A percentile compares a stretch with the other conserved stretches of the same genome.
These are phyloP conservation scores for Amaranthus tricolor DNA, from an alignment of 179 eudicot genomes.

Conservation along the genomic window DNA sequence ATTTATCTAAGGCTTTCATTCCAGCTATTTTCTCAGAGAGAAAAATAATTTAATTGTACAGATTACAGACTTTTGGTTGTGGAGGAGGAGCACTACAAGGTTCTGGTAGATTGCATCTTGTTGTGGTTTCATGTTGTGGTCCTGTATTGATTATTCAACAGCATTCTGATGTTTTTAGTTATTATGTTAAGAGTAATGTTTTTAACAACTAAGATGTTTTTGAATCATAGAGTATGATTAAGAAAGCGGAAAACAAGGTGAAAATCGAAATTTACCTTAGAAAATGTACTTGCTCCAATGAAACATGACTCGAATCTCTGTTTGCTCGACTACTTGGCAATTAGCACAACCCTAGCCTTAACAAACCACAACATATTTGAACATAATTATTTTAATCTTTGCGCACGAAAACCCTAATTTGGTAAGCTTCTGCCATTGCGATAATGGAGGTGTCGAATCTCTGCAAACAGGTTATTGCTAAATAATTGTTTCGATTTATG, in stretches of 20 bases:
- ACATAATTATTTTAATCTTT: no score
- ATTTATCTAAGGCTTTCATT: conserved; percentile 13
- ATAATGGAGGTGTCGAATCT: conserved; percentile 50
- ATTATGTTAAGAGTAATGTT: no score
- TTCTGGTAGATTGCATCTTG: conserved; percentile 13
- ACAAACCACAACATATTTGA: no score
- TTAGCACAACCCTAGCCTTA: no score
- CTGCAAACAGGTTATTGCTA: conserved; percentile 36
- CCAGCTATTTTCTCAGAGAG: background rate
- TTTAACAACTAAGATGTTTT: no score
- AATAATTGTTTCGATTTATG: background rate
- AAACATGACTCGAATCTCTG: no score
- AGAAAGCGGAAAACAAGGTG: no score
- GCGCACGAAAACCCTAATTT: conserved; percentile 14
- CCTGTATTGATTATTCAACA: conserved; percentile 8
- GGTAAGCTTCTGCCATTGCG: background rate
- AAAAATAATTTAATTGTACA: conserved; percentile 9
- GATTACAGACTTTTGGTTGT: conserved; percentile 12
- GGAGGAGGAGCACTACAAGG: conserved; percentile 17
- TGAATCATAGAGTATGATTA: no score
- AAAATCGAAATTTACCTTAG: no score
- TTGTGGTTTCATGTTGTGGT: conserved; percentile 19
- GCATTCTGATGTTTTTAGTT: conserved; percentile 14
- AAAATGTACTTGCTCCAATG: no score
- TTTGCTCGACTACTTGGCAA: no score